A percentile compares a stretch with the other conserved stretches of the same genome.
Evolutionary conservation across 1,284 basidiomycete species (phyloP).

Genomic region (Phylloboletellus chloephorus): DNA sequence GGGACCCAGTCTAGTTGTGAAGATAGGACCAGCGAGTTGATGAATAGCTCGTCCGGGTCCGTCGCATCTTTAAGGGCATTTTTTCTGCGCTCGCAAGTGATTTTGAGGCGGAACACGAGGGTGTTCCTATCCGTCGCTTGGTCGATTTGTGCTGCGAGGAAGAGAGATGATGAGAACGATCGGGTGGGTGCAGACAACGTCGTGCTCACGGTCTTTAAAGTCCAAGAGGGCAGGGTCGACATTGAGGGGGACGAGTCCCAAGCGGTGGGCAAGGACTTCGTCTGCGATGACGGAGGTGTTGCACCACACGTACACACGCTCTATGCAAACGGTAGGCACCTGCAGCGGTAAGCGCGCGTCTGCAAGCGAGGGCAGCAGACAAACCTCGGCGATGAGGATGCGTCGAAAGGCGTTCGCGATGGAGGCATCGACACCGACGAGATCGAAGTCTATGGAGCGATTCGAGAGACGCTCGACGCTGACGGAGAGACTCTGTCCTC

Average conservation of each 20-base stretch:
- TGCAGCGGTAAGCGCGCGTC: constrained; percentile 29
- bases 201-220: constrained; percentile 38
- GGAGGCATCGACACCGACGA: constrained; percentile 93
- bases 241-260: constrained; percentile 88
- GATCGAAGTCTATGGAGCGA: constrained; percentile 87
- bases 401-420: constrained; percentile 94
- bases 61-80: constrained; percentile 51
- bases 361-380: constrained; percentile 19
- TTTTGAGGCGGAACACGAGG: constrained; percentile 79
- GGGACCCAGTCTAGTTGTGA: constrained; percentile 79
- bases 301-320: constrained; percentile 91
- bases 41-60: constrained; percentile 63
- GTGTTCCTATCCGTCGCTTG: constrained; percentile 87
- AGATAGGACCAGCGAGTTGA: constrained; percentile 72
- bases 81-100: constrained; percentile 65
- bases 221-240: constrained; percentile 73
- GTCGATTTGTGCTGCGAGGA: constrained; percentile 37
- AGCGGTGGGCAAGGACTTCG: constrained; percentile 86
- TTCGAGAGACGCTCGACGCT: constrained; percentile 75
- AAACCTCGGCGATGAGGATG: constrained; percentile 90
- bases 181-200: neutral
- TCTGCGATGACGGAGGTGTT: constrained; percentile 95
- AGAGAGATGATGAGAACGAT: neutral
- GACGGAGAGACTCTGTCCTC: constrained; percentile 65
- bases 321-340: constrained; percentile 92